These are phyloP conservation scores for Lanmaoa rubissima DNA, from an alignment of 768 basidiomycete genomes.

Conservation along the genomic window DNA sequence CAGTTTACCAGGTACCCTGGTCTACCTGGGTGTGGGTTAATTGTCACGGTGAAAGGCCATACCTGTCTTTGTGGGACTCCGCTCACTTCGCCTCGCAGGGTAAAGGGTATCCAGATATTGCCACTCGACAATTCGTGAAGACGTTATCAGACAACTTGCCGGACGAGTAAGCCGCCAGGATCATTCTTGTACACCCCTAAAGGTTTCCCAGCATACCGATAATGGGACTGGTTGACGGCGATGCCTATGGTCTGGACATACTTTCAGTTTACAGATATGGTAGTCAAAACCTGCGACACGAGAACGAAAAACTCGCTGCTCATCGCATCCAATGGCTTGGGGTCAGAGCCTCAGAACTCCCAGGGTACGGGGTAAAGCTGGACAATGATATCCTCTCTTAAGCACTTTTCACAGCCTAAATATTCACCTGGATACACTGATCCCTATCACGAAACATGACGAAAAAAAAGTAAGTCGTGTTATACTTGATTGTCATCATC, in stretches of 20 bases:
- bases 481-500: not conserved
- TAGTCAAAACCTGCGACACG: constrained; percentile 66
- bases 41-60: constrained; percentile 64
- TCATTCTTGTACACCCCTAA: not conserved
- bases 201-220: constrained; percentile 61
- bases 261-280: constrained; percentile 85
- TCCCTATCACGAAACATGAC: constrained; percentile 70
- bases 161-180: constrained; percentile 40
- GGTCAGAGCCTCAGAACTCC: constrained; percentile 65
- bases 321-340: constrained; percentile 79
- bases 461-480: constrained; percentile 61
- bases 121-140: constrained; percentile 82
- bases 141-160: constrained; percentile 68
- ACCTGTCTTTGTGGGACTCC: not conserved
- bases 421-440: constrained; percentile 55
- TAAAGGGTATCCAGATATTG: constrained; percentile 95
- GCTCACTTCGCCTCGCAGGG: constrained; percentile 52
- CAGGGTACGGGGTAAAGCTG: constrained; percentile 42
- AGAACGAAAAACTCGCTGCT: constrained; percentile 66
- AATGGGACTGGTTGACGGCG: constrained; percentile 80
- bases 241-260: constrained; percentile 92
- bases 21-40: constrained; percentile 62
- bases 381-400: not conserved
- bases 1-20: constrained; percentile 47
- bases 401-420: constrained; percentile 45